Conservation (phyloP, 768 basidiomycete species). For the Tulasnella sp. region DNA sequence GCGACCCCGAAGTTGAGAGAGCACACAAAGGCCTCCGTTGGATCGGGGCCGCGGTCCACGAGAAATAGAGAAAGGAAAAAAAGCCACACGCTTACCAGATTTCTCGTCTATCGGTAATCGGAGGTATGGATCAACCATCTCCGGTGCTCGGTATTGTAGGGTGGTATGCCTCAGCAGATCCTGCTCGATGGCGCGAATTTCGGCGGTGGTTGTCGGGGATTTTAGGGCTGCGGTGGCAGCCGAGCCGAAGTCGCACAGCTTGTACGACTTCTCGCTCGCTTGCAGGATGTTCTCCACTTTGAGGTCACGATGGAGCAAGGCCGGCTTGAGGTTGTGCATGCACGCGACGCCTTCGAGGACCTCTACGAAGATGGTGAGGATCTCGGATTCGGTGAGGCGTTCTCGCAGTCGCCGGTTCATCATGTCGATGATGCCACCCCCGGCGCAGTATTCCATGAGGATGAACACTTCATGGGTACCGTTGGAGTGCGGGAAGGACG, state of each 20-base stretch:
- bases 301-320: slow-evolving; percentile 92
- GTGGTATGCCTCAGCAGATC: slow-evolving; percentile 95
- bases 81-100: slow-evolving; percentile 43
- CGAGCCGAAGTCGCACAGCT: slow-evolving; percentile 97
- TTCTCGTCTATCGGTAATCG: slow-evolving; percentile 86
- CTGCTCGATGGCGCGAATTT: slow-evolving; percentile 80
- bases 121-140: slow-evolving; percentile 91
- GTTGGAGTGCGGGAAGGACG: slow-evolving; percentile 78
- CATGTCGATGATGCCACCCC: slow-evolving; percentile 99
- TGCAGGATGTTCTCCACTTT: slow-evolving; percentile 99
- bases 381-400: slow-evolving; percentile 91
- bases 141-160: slow-evolving; percentile 95
- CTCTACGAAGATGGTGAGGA: slow-evolving; percentile 95
- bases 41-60: not conserved
- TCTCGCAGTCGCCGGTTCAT: slow-evolving; percentile 96
- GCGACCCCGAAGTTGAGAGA: slow-evolving; percentile 16
- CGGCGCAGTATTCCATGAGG: slow-evolving; percentile 98
- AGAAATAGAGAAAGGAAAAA: not conserved
- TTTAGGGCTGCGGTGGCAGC: slow-evolving; percentile 67
- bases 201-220: slow-evolving; percentile 72
- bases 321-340: slow-evolving; percentile 90
- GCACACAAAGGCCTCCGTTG: slow-evolving; percentile 3
- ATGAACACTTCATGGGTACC: slow-evolving; percentile 95
- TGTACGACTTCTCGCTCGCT: slow-evolving; percentile 76
- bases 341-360: slow-evolving; percentile 94